These are phyloP conservation scores for Metschnikowia henanensis DNA, from an alignment of 805 yeast species.

Conservation along the genomic window DNA sequence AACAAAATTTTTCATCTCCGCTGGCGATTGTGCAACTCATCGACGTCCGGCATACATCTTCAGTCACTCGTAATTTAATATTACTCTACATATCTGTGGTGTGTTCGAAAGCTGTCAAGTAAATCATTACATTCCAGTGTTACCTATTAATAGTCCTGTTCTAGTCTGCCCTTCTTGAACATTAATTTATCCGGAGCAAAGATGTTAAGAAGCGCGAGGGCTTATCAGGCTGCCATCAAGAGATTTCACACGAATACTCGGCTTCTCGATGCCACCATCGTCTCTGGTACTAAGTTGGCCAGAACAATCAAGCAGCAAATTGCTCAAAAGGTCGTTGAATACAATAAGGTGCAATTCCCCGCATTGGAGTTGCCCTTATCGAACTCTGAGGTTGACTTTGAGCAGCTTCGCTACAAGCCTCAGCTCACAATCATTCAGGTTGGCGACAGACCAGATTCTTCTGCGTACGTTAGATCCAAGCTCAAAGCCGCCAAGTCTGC, in stretches of 20 bases:
- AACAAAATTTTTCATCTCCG: conserved; percentile 2
- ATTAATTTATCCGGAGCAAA: neutral
- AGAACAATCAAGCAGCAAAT: conserved; percentile 34
- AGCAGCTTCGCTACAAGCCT: conserved; percentile 58
- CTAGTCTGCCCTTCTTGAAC: neutral
- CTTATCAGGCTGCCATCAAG: conserved; percentile 9
- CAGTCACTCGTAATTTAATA: neutral
- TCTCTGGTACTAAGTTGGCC: conserved; percentile 46
- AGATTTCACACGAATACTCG: conserved; percentile 15
- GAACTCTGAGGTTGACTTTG: conserved; percentile 23
- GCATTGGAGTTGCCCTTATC: conserved; percentile 18
- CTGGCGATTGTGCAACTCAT: conserved; percentile 7
- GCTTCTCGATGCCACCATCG: conserved; percentile 33
- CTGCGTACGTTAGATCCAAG: conserved; percentile 90
- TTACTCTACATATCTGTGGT: neutral
- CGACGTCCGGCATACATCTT: conserved; percentile 7
- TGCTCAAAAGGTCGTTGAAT: conserved; percentile 40
- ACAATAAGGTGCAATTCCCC: conserved; percentile 32
- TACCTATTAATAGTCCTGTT: too few species aligned
- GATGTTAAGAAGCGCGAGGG: conserved; percentile 16
- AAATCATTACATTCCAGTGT: neutral
- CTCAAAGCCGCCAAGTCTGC: conserved; percentile 87
- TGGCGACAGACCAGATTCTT: conserved; percentile 86
- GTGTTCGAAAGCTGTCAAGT: neutral
- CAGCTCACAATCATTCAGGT: conserved; percentile 83